Conservation (phyloP, 2,329 filamentous ascomycete genomes). For the Colletotrichum magnum region DNA sequence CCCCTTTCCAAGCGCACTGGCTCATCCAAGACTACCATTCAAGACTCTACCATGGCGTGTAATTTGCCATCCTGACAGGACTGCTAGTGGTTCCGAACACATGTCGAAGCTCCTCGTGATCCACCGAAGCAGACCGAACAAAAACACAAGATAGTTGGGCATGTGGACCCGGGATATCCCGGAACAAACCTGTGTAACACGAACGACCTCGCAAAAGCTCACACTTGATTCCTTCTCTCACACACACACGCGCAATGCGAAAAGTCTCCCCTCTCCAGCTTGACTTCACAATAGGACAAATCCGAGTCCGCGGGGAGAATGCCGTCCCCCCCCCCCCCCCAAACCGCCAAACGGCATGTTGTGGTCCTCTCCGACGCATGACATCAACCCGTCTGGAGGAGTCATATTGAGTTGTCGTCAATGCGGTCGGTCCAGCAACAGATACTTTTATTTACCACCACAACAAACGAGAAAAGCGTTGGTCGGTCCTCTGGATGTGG, state of each 20-base stretch:
- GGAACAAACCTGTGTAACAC: neutral
- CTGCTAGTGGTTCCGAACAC: no score
- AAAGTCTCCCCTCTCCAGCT: no score
- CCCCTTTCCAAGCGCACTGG: no score
- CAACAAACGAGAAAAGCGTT: neutral
- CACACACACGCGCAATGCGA: no score
- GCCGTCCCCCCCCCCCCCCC: no score
- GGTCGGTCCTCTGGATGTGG: neutral
- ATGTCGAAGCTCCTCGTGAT: neutral
- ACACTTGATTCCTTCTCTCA: no score
- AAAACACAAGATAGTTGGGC: neutral
- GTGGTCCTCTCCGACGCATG: neutral
- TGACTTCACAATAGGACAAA: no score
- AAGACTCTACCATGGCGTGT: no score
- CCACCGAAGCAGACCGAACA: neutral
- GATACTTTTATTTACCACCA: neutral
- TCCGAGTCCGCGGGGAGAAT: no score
- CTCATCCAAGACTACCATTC: no score
- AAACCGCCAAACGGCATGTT: no score
- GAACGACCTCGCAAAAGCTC: neutral
- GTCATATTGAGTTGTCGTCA: conserved; percentile 1
- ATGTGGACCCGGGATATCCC: conserved; percentile 23
- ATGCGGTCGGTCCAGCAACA: neutral
- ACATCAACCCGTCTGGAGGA: neutral
- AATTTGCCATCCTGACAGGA: no score